Conservation (phyloP, 352 stramenopile species). For the Globisporangium radiosum region DNA sequence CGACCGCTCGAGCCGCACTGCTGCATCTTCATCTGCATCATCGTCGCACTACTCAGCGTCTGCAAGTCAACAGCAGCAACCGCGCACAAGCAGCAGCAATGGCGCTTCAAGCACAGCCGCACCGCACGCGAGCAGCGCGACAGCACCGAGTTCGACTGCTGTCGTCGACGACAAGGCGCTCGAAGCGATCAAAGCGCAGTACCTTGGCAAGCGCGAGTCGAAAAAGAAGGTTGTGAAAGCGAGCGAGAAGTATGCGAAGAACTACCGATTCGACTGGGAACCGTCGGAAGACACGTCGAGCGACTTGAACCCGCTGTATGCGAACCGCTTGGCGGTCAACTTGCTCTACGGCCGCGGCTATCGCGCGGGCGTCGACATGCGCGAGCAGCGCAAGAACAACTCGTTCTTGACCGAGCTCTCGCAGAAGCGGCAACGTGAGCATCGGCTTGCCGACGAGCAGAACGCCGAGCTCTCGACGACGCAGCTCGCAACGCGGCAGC, state of each 20-base stretch:
- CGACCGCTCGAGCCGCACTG: background rate
- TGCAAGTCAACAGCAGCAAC: background rate
- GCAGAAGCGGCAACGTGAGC: slow-evolving; percentile 81
- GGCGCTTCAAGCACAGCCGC: background rate
- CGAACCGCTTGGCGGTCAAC: slow-evolving; percentile 85
- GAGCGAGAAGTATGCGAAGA: slow-evolving; percentile 90
- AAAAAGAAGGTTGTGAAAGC: slow-evolving; percentile 91
- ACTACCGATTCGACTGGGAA: slow-evolving; percentile 95
- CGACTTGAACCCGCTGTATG: slow-evolving; percentile 90
- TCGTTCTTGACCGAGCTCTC: slow-evolving; percentile 86
- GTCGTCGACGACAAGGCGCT: slow-evolving; percentile 65
- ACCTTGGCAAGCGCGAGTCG: slow-evolving; percentile 77
- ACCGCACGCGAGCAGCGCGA: no score
- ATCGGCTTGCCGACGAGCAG: slow-evolving; percentile 55
- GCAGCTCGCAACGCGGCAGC: slow-evolving; percentile 49
- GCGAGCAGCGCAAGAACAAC: slow-evolving; percentile 90
- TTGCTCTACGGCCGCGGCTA: slow-evolving; percentile 90
- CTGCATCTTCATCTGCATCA: slow-evolving; percentile 1
- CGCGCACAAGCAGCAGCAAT: slow-evolving; percentile 6
- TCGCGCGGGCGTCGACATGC: slow-evolving; percentile 90
- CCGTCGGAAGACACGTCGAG: slow-evolving; percentile 86
- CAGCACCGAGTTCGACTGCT: background rate
- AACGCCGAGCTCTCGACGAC: slow-evolving; percentile 56
- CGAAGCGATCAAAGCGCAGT: slow-evolving; percentile 84
- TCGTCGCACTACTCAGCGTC: background rate